phyloP scores from a whole-genome alignment of 306 rosid species.

The Albizia julibrissin region DNA sequence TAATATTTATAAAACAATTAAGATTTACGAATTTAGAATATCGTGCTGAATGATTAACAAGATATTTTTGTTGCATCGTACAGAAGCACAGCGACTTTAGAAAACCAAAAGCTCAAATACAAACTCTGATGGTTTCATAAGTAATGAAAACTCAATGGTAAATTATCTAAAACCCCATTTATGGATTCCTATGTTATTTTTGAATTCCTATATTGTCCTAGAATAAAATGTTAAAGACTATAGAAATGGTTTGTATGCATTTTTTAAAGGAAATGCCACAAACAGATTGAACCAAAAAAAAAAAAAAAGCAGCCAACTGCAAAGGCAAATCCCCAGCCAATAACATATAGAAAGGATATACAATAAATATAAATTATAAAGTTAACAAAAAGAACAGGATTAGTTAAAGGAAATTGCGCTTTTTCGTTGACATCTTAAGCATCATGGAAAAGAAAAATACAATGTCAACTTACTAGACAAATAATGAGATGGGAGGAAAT shows the following conservation, averaged over 20 bases:
- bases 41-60: background rate
- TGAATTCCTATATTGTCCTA: background rate
- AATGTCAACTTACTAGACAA: no score
- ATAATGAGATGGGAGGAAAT: no score
- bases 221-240: background rate
- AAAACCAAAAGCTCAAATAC: background rate
- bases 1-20: background rate
- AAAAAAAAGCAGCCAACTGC: no score
- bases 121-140: no score
- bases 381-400: background rate
- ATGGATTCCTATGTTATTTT: background rate
- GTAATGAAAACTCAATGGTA: background rate
- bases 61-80: background rate
- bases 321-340: no score
- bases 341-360: no score
- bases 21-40: background rate
- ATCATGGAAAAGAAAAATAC: no score
- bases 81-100: no score
- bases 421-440: no score
- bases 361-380: background rate
- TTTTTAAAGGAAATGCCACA: no score
- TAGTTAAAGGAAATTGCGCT: background rate
- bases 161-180: background rate
- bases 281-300: no score
- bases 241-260: no score